Conservation (phyloP, 768 basidiomycete species). For the Leucosporidium scottii region DNA sequence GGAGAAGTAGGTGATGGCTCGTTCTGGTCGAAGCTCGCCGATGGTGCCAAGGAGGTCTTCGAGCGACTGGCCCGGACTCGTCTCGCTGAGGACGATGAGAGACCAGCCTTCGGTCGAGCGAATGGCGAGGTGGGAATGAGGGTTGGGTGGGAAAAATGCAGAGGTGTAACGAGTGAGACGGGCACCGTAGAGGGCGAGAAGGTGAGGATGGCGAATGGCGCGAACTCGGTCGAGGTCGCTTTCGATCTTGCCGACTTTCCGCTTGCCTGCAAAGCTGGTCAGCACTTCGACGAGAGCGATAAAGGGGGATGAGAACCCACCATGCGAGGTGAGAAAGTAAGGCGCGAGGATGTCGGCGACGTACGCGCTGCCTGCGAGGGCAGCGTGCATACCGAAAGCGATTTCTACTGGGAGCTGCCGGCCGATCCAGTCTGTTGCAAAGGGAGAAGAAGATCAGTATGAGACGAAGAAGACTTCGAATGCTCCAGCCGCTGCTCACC, state of each 20-base stretch:
- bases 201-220: constrained; percentile 17
- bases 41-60: constrained; percentile 17
- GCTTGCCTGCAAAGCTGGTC: constrained; percentile 5
- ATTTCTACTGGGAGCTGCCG: constrained; percentile 14
- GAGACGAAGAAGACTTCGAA: too few species aligned
- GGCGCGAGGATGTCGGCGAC: constrained; percentile 28
- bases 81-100: constrained; percentile 20
- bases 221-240: constrained; percentile 22
- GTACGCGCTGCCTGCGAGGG: constrained; percentile 14
- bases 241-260: constrained; percentile 29
- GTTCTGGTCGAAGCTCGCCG: constrained; percentile 31
- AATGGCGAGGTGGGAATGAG: background rate
- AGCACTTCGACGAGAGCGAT: background rate
- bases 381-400: background rate
- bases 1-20: constrained; percentile 19
- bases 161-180: constrained; percentile 27
- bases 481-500: background rate
- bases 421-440: constrained; percentile 23
- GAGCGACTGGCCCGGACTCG: constrained; percentile 8
- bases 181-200: constrained; percentile 23
- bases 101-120: constrained; percentile 24
- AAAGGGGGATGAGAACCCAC: background rate
- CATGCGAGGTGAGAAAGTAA: constrained; percentile 28
- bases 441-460: too few species aligned
- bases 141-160: constrained; percentile 14